A percentile compares a stretch with the other conserved stretches of the same genome.
Evolutionary conservation across 306 rosid species (phyloP).

Genomic region (Castanea sativa): DNA sequence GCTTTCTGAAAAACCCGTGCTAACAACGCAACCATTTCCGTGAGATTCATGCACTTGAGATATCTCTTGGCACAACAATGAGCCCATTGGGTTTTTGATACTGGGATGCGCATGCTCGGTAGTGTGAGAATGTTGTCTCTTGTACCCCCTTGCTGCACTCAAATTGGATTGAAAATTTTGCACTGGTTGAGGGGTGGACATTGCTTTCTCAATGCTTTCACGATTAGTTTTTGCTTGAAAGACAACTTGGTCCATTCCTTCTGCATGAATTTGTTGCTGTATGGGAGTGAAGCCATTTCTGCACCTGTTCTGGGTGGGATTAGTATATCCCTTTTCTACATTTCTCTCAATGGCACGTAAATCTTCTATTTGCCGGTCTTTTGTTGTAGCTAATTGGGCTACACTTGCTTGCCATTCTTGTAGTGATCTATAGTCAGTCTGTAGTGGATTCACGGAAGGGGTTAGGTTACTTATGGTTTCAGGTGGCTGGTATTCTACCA

Average conservation of each 20-base stretch:
- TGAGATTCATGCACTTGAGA: constrained; percentile 34
- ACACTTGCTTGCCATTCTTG: constrained; percentile 36
- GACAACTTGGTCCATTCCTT: constrained; percentile 21
- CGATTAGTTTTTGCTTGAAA: constrained; percentile 30
- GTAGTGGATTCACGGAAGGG: constrained; percentile 30
- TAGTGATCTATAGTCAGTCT: constrained; percentile 8
- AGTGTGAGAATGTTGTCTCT: constrained; percentile 42
- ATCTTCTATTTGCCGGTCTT: constrained; percentile 24
- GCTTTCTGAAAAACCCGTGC: constrained; percentile 24
- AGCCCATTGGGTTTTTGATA: constrained; percentile 29
- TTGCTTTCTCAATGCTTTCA: constrained; percentile 30
- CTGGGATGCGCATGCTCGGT: constrained; percentile 21
- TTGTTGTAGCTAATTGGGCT: constrained; percentile 24
- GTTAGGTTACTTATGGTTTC: constrained; percentile 20
- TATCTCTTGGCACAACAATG: constrained; percentile 39
- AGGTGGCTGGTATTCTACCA: constrained; percentile 33
- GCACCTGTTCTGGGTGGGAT: constrained; percentile 29
- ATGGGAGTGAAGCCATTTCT: constrained; percentile 21
- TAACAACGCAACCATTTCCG: constrained; percentile 24
- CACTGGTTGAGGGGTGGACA: constrained; percentile 25
- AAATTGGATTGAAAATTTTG: constrained; percentile 34
- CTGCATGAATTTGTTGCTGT: constrained; percentile 36
- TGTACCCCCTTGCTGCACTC: constrained; percentile 39
- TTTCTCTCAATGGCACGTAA: constrained; percentile 21
- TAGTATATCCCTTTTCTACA: constrained; percentile 31